Base-by-base conservation (phyloP, 805 yeast species). In the Lachancea sp. region DNA sequence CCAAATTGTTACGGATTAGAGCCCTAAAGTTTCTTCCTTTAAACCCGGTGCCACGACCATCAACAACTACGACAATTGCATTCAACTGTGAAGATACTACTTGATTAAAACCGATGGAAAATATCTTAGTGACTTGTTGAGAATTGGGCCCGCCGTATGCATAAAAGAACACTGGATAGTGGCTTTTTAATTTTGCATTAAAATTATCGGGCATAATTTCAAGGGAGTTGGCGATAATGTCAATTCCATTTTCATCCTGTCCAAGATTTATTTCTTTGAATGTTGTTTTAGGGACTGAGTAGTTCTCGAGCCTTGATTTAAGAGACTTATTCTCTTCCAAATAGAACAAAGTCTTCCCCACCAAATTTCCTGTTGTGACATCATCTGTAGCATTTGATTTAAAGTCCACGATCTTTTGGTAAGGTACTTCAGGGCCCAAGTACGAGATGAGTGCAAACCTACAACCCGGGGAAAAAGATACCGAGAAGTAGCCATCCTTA, bases 121-220 rank as follows among this genome's bases (percentile, higher is more conserved):
- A 87, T 11, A 66, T 56, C 46, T 83, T 77, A 31, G 71, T 66
- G 5, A 90, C 96, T 40, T 75, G 69, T 61, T 92, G 97, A 5
- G 95, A 83, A 25, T 88, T 92, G 7, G 98, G 98, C 0, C 98
- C 98, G 17, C 96, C 97, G 56, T 92, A 92, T 4, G 88, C 88
- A 57, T 73, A 88, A 58, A 92, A 90, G 43, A 92, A 69, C 0
- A 92, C 78, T 0, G 97, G 97, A 58, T 90, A 88, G 58, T 80
- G 70, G 52, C 70, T 67, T 15, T 49, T 54, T 25, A 51, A 48
- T 7, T 63, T 52, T 9, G 70, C 66, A 52, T 84, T 73, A 57
- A 92, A 92, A 48, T 71, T 65, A 31, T 80, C 72, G 1, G 97
- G 97, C 32, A 80, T 66, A 4, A 86, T 81, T 60, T 89, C 96